Conservation (phyloP, 371 early-diverging fungal species). For the Mortierella sp. region DNA sequence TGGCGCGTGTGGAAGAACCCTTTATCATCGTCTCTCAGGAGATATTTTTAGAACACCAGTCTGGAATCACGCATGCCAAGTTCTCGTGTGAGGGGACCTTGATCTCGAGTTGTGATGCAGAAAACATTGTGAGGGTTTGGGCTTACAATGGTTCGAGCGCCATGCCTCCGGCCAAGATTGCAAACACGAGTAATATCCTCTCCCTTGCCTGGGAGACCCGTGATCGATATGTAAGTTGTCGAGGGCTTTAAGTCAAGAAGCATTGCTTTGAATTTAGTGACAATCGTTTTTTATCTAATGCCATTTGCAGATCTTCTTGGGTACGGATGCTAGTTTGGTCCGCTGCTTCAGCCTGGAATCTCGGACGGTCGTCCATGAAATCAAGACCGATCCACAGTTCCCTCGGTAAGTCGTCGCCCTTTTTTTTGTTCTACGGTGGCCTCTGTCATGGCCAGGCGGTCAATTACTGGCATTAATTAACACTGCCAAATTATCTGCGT, state of each 20-base stretch:
- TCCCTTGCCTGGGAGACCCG: slow-evolving; percentile 75
- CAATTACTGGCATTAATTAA: neutral
- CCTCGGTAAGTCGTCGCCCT: slow-evolving; percentile 62
- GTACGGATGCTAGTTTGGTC: slow-evolving; percentile 68
- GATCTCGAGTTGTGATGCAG: slow-evolving; percentile 78
- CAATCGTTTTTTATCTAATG: neutral
- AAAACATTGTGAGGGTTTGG: slow-evolving; percentile 71
- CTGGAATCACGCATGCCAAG: slow-evolving; percentile 72
- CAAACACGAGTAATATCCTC: slow-evolving; percentile 63
- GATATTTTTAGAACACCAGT: slow-evolving; percentile 72
- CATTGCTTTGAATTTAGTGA: neutral
- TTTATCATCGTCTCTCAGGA: slow-evolving; percentile 60
- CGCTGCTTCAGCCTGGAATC: slow-evolving; percentile 72
- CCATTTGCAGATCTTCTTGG: slow-evolving; percentile 64
- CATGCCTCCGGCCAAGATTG: slow-evolving; percentile 66
- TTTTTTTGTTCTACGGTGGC: neutral
- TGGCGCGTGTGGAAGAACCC: slow-evolving; percentile 32
- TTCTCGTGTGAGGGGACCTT: slow-evolving; percentile 71
- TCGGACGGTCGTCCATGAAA: slow-evolving; percentile 72
- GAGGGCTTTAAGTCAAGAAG: too few relatives aligned
- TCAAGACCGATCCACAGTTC: slow-evolving; percentile 65
- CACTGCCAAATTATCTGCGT: neutral
- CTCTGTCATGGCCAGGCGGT: neutral
- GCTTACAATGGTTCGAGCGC: slow-evolving; percentile 54
- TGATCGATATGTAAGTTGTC: slow-evolving; percentile 61